phyloP scores from a whole-genome alignment of 768 basidiomycete genomes.

The Phanerochaete carnosa region DNA sequence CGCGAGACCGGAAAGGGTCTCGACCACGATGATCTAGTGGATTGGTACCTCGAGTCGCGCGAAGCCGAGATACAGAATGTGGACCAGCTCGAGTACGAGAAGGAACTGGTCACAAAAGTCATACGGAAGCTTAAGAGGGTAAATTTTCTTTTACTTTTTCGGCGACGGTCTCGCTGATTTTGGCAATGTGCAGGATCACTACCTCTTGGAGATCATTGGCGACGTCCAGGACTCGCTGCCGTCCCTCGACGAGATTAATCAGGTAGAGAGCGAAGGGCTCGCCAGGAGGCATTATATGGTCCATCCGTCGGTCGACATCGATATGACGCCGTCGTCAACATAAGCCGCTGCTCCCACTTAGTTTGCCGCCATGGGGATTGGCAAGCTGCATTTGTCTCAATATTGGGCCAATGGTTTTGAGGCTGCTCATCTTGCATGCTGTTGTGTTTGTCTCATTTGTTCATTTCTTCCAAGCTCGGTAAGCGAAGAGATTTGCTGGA shows the following conservation, averaged over 20 bases:
- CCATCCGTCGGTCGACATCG: conserved; percentile 82
- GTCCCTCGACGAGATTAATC: conserved; percentile 57
- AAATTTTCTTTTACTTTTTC: conserved; percentile 14
- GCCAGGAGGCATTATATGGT: conserved; percentile 84
- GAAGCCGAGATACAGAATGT: conserved; percentile 81
- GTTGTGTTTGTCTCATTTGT: not conserved
- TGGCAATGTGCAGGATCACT: conserved; percentile 62
- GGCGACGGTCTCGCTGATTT: not conserved
- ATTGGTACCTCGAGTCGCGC: conserved; percentile 93
- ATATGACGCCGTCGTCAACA: conserved; percentile 24
- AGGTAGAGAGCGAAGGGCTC: conserved; percentile 45
- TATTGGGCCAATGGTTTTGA: not conserved
- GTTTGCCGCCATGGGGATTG: not conserved
- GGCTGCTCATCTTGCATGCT: not conserved
- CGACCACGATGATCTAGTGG: conserved; percentile 88
- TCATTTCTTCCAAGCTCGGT: not conserved
- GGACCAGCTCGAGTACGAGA: conserved; percentile 88
- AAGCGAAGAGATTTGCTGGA: too few relatives aligned
- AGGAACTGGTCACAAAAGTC: conserved; percentile 87
- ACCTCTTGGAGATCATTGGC: conserved; percentile 77
- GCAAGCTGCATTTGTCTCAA: not conserved
- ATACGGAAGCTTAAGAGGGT: conserved; percentile 91
- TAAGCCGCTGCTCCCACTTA: too few relatives aligned
- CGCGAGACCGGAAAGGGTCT: conserved; percentile 71
- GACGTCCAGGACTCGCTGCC: conserved; percentile 79